A percentile compares a stretch with the other conserved stretches of the same genome.
Evolutionary conservation across 2,329 filamentous ascomycete genomes (phyloP).

Genomic region (Monilinia polystroma): DNA sequence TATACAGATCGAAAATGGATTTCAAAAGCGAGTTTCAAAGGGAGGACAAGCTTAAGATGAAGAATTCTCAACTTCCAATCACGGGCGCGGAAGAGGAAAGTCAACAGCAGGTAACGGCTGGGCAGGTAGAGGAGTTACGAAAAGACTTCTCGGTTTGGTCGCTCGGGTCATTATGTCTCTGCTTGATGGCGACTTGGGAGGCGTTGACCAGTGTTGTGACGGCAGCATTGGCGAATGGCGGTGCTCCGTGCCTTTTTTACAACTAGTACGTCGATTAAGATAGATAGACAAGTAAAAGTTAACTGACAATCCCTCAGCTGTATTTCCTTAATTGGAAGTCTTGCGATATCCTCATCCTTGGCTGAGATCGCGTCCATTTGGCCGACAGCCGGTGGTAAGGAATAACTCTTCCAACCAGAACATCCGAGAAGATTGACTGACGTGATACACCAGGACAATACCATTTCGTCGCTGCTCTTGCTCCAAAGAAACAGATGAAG

Average conservation of each 20-base stretch:
- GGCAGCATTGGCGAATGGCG: constrained; percentile 46
- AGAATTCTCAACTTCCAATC: neutral
- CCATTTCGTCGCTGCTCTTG: constrained; percentile 58
- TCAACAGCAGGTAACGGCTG: neutral
- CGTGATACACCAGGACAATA: constrained; percentile 47
- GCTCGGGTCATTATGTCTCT: constrained; percentile 41
- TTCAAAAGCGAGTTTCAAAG: neutral
- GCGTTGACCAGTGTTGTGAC: constrained; percentile 44
- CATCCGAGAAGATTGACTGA: neutral
- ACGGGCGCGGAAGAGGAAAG: neutral
- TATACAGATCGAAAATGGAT: neutral
- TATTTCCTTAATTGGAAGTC: constrained; percentile 44
- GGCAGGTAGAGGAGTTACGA: constrained; percentile 33
- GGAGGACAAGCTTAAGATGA: neutral
- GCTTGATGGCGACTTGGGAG: constrained; percentile 20
- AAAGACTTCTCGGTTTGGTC: constrained; percentile 46
- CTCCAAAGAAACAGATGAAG: constrained; percentile 43
- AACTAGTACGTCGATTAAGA: constrained; percentile 41
- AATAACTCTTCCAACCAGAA: neutral
- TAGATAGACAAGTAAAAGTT: neutral
- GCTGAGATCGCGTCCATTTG: constrained; percentile 47
- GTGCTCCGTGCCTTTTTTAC: constrained; percentile 49
- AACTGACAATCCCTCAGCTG: constrained; percentile 37
- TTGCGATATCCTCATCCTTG: constrained; percentile 44
- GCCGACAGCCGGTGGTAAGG: constrained; percentile 37